phyloP scores from a whole-genome alignment of 1,139 yeast genomes.

The Suhomyces kunorum region DNA sequence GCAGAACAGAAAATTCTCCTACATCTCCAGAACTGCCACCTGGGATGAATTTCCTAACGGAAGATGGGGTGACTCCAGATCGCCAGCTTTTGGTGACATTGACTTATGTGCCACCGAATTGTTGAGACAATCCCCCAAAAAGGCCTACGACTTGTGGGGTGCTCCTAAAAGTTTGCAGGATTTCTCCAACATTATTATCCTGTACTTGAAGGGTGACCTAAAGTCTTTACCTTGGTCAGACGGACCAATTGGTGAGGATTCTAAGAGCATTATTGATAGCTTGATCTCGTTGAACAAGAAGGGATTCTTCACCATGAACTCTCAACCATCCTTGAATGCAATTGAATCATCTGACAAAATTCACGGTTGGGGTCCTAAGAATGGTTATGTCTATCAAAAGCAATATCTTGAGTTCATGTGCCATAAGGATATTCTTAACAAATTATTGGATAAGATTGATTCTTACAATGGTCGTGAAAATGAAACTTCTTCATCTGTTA shows the following conservation, averaged over 20 bases:
- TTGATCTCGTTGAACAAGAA: constrained; percentile 63
- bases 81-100: constrained; percentile 91
- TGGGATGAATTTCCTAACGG: constrained; percentile 98
- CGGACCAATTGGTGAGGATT: constrained; percentile 79
- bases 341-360: constrained; percentile 66
- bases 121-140: constrained; percentile 76
- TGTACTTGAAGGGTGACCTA: constrained; percentile 69
- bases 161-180: constrained; percentile 62
- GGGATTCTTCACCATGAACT: constrained; percentile 81
- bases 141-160: constrained; percentile 87
- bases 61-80: constrained; percentile 91
- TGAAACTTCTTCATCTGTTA: constrained; percentile 42
- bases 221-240: constrained; percentile 94
- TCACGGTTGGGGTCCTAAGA: constrained; percentile 95
- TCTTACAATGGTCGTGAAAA: constrained; percentile 37
- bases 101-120: constrained; percentile 77
- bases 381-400: constrained; percentile 93
- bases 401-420: constrained; percentile 87
- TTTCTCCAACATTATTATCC: constrained; percentile 59
- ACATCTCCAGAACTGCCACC: constrained; percentile 84
- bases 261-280: constrained; percentile 59
- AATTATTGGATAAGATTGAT: constrained; percentile 40
- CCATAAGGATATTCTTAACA: constrained; percentile 54
- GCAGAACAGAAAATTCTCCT: constrained; percentile 91
- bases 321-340: constrained; percentile 94